Base-by-base conservation (phyloP, 257 asterid genomes). In the Salvia hispanica region DNA sequence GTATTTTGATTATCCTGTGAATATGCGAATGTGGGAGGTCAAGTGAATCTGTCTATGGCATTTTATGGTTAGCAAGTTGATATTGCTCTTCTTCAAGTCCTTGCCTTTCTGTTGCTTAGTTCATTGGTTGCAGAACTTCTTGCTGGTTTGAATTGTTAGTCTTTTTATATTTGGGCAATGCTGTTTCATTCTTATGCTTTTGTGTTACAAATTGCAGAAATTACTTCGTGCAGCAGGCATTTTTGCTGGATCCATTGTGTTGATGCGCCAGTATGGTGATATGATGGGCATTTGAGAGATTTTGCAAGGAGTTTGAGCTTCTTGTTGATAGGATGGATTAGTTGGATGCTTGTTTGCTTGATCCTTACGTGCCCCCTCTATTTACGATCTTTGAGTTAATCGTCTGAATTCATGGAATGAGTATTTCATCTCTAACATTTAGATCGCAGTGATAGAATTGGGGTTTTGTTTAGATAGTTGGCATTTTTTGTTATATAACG, bases 251-350 rank as follows among this genome's bases (percentile, higher is more conserved):
- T 84, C 96, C 62, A 83, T 92, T 37, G 62, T 92, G 73, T 52
- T 92, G 18, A 89, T 92, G 96, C 89, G 96, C 77, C 76, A 85
- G 34, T 86, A 77, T 62, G 98, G 98, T 57, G 96, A 92, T 56
- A 53, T 87, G 73, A 92, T 92, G 98, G 89, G 91, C 72, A 76
- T 85, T 53, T 90, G 79, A 85, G 50, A 56, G 61, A 28, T 31
- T 9, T 1, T 42, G 3, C 61, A 56, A 56, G 42, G 43, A 59
- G 64, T 39, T 37, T 59, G 16, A 59, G 34, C 15, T 59, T 59
- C 31, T 18, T 18, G 66, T 61, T 65, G 53, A 59, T 64, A 64
- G 54, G 47, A 58, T 14, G 74, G 69, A 53, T 42, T 58, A 40
- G 65, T 46, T 14, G 21, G 13, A 31, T 15, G 56, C 42, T 2